These are phyloP conservation scores for Pseudohyphozyma bogoriensis DNA, from an alignment of 768 basidiomycete genomes.

Conservation along the genomic window DNA sequence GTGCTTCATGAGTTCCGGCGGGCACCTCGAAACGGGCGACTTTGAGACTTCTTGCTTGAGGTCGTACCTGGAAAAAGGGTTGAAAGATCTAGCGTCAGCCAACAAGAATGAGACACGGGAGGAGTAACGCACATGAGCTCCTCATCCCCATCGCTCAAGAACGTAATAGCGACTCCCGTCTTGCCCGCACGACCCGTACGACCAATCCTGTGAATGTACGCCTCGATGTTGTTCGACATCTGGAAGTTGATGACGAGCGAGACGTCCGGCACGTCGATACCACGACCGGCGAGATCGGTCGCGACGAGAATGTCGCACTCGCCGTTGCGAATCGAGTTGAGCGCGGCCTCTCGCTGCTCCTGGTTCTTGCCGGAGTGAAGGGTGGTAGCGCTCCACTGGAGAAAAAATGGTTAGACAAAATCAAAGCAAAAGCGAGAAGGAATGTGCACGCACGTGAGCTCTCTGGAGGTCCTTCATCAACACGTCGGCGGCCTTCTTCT, in stretches of 20 bases:
- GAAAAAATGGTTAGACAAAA: conserved; percentile 1
- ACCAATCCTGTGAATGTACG: conserved; percentile 95
- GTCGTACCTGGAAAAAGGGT: conserved; percentile 63
- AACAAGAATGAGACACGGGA: not conserved
- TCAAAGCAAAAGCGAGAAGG: not conserved
- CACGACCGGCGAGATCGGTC: conserved; percentile 93
- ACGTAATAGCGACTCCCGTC: conserved; percentile 83
- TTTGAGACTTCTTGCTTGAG: conserved; percentile 93
- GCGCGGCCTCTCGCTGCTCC: conserved; percentile 86
- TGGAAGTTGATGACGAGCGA: conserved; percentile 94
- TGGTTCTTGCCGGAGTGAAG: conserved; percentile 96
- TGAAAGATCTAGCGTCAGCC: conserved; percentile 7
- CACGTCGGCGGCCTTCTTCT: conserved; percentile 98
- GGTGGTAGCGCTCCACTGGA: conserved; percentile 77
- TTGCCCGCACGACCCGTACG: conserved; percentile 98
- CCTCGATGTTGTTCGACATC: conserved; percentile 93
- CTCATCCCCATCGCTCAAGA: conserved; percentile 89
- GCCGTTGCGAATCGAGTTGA: conserved; percentile 75
- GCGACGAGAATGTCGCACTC: conserved; percentile 84
- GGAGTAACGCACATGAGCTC: conserved; percentile 59
- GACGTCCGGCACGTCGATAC: conserved; percentile 97
- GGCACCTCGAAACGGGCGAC: conserved; percentile 82
- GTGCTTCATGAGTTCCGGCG: conserved; percentile 38
- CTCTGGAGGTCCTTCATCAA: conserved; percentile 88
- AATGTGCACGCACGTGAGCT: conserved; percentile 55